Evolutionary conservation across 2,329 filamentous ascomycete genomes (phyloP).

Genomic region (Magnaporthiopsis rhizophila): DNA sequence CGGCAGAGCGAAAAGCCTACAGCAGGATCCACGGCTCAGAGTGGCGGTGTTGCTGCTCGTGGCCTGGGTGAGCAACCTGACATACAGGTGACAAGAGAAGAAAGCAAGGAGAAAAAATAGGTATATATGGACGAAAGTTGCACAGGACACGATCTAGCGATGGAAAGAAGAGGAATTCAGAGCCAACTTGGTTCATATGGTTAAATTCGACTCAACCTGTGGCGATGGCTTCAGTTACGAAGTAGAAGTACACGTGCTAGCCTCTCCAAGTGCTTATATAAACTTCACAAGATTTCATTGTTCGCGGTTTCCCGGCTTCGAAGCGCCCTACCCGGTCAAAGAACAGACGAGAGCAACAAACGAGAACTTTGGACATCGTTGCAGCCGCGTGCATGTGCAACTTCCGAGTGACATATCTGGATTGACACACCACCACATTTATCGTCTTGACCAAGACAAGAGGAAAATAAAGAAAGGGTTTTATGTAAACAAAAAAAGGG

Average conservation of each 20-base stretch:
- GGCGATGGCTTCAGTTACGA: not conserved
- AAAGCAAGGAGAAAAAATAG: not conserved
- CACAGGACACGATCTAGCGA: no score
- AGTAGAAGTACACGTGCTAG: not conserved
- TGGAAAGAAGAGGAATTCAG: not conserved
- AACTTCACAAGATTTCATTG: no score
- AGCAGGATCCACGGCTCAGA: not conserved
- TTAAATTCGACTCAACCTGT: not conserved
- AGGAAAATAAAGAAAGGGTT: not conserved
- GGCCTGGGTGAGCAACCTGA: not conserved
- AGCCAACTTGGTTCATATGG: not conserved
- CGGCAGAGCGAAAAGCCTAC: not conserved
- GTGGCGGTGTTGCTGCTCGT: not conserved
- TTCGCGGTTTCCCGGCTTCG: no score
- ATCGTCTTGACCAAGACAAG: not conserved
- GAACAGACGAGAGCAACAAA: no score
- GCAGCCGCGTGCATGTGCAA: no score
- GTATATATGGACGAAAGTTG: not conserved
- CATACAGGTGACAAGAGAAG: not conserved
- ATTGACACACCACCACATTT: no score
- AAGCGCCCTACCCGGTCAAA: no score
- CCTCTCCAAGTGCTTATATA: no score
- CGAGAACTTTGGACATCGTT: no score
- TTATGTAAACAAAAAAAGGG: constrained; percentile 7
- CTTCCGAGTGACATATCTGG: no score